These are phyloP conservation scores for Pleurotus platypus DNA, from an alignment of 768 basidiomycete genomes.

Conservation along the genomic window DNA sequence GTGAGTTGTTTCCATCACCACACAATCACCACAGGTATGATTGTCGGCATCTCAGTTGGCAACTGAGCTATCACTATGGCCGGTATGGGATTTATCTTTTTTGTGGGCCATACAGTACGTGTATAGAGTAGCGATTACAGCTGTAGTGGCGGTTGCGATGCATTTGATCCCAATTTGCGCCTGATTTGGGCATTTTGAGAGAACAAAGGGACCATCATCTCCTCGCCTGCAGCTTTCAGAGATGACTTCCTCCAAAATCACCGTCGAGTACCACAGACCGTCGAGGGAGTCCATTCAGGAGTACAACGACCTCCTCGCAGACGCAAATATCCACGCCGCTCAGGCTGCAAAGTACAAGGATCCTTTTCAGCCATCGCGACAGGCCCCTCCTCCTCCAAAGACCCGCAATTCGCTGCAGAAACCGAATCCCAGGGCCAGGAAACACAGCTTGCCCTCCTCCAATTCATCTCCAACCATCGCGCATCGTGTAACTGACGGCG, in stretches of 20 bases:
- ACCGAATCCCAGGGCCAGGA: constrained; percentile 47
- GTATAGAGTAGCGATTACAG: too few relatives aligned
- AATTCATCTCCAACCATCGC: constrained; percentile 20
- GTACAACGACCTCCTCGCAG: constrained; percentile 67
- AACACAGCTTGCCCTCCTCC: constrained; percentile 43
- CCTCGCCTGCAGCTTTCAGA: constrained; percentile 20
- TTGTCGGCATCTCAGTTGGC: too few relatives aligned
- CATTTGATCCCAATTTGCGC: background rate
- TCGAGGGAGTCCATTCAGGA: constrained; percentile 75
- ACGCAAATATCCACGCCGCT: constrained; percentile 53
- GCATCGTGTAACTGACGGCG: constrained; percentile 42
- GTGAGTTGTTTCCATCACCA: too few relatives aligned
- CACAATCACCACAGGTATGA: too few relatives aligned
- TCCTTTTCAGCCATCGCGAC: constrained; percentile 31
- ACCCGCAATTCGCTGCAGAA: constrained; percentile 64
- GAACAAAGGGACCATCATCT: background rate
- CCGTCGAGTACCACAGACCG: constrained; percentile 74
- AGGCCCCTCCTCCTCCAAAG: constrained; percentile 37
- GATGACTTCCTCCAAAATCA: constrained; percentile 47
- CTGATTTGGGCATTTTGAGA: background rate
- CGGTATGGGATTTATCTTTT: too few relatives aligned
- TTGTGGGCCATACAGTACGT: too few relatives aligned
- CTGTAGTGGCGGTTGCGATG: too few relatives aligned
- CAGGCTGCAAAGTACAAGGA: constrained; percentile 37
- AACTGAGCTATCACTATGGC: too few relatives aligned